Conservation (phyloP, 495 filamentous ascomycete species). For the Talaromyces wortmannii region DNA sequence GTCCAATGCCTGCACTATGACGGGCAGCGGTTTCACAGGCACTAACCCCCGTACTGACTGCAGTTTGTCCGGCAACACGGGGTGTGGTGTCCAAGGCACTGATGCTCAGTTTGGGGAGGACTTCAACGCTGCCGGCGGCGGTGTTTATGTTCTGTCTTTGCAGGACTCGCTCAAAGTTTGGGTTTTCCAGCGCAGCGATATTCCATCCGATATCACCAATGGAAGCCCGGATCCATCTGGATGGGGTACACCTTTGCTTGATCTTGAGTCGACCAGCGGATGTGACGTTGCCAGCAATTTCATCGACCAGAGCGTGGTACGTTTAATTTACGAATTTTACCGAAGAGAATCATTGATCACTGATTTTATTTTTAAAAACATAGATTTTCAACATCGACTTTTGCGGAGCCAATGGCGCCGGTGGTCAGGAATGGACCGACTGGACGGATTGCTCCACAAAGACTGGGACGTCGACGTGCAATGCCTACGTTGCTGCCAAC, state of each 20-base stretch:
- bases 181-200: neutral
- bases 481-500: slow-evolving; percentile 55
- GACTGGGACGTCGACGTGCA: slow-evolving; percentile 43
- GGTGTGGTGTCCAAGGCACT: slow-evolving; percentile 3
- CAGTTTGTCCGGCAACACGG: slow-evolving; percentile 20
- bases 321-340: neutral
- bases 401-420: slow-evolving; percentile 84
- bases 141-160: slow-evolving; percentile 1
- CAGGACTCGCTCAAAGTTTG: slow-evolving; percentile 2
- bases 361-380: too few species aligned
- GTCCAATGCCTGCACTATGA: neutral
- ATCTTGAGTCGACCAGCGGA: slow-evolving; percentile 2
- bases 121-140: slow-evolving; percentile 3
- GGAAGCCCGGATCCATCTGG: slow-evolving; percentile 51
- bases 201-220: slow-evolving; percentile 36
- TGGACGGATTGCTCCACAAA: slow-evolving; percentile 28
- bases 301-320: slow-evolving; percentile 54
- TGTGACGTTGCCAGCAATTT: slow-evolving; percentile 67
- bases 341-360: too few species aligned
- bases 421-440: slow-evolving; percentile 33
- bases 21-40: neutral
- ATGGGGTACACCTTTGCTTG: slow-evolving; percentile 60
- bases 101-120: neutral
- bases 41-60: slow-evolving; percentile 1
- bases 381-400: slow-evolving; percentile 72